Evolutionary conservation across 2,329 filamentous ascomycete species (phyloP), one percentile per base, ranked within the genome.

Genomic region (Monosporascus sp.): DNA sequence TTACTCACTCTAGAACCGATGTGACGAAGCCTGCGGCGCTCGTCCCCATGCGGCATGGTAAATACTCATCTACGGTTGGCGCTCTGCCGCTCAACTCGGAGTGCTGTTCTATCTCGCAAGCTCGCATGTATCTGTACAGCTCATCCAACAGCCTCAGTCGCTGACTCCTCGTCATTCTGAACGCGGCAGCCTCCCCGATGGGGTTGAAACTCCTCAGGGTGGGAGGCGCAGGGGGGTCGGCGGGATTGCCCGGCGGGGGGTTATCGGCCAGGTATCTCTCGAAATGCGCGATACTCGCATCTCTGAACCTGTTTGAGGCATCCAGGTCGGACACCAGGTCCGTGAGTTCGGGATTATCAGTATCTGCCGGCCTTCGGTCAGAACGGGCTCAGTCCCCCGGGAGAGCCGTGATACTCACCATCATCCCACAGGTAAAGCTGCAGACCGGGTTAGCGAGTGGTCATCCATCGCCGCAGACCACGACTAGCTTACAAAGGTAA

Each of bases 401-500:
- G 5, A 14, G 31, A 35, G 31, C 31, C 11, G 11, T 14, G 31
- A 11, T 14, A 44, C 24, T 11, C 25, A 18, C 43, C 43, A 46
- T 59, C 41, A 17, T 57, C 57, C 49, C 50, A 59, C 6, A 59
- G 36, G 46, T 57, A 59, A 6, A 59, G 49, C 57, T 57, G 22
- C 6, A 46, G n/a, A 27, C 2, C 14, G 41, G 20, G 20, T 25
- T 15, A 44, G 41, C 41, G 20, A 44, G 5, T 25, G 14, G 20
- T 6, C 14, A 14, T 6, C 22, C 8, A 44, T 44, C 14, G 7
- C 14, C 41, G 43, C 1, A 27, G 15, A n/a, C 18, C 18, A 6
- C 11, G 5, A 7, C 15, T 15, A 36, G 50, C 53, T 38, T 48
- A 56, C 56, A 49, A 55, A 58, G 15, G 54, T 44, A 3, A 54